phyloP scores from a whole-genome alignment of 305 asterid genomes.

The Solanum aculeatissimum region DNA sequence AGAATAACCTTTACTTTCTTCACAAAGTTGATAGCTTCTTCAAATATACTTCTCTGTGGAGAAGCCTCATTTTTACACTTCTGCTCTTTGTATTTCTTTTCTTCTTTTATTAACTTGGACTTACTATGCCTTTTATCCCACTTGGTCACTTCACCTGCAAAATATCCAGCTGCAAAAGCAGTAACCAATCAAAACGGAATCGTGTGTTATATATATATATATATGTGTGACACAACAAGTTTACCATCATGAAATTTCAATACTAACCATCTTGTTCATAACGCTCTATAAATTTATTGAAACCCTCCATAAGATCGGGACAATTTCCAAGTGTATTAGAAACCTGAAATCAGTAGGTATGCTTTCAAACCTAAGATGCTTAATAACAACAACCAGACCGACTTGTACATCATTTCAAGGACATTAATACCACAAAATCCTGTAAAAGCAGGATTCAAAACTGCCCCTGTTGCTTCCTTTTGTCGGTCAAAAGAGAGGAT shows the following conservation, averaged over 20 bases:
- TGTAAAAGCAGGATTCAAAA: background rate
- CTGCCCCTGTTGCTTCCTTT: background rate
- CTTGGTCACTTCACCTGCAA: conserved; percentile 83
- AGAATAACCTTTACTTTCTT: conserved; percentile 71
- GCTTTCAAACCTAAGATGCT: background rate
- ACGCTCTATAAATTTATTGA: conserved; percentile 72
- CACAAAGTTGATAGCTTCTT: conserved; percentile 80
- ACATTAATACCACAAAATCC: background rate
- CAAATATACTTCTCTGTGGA: conserved; percentile 17
- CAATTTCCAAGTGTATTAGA: conserved; percentile 73
- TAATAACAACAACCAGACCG: background rate
- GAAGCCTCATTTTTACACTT: conserved; percentile 33
- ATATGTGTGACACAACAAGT: background rate
- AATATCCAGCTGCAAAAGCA: conserved; percentile 81
- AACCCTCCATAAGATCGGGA: conserved; percentile 93
- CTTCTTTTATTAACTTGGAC: conserved; percentile 48
- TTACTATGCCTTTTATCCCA: conserved; percentile 45
- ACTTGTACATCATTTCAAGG: background rate
- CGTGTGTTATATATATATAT: background rate
- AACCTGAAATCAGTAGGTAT: conserved; percentile 38
- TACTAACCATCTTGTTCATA: conserved; percentile 77
- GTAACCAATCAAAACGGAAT: conserved; percentile 14
- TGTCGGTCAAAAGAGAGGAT: background rate
- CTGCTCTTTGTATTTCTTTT: conserved; percentile 58
- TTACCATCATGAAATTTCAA: background rate